phyloP scores from a whole-genome alignment of 805 yeast species.

The Spathaspora sp. region DNA sequence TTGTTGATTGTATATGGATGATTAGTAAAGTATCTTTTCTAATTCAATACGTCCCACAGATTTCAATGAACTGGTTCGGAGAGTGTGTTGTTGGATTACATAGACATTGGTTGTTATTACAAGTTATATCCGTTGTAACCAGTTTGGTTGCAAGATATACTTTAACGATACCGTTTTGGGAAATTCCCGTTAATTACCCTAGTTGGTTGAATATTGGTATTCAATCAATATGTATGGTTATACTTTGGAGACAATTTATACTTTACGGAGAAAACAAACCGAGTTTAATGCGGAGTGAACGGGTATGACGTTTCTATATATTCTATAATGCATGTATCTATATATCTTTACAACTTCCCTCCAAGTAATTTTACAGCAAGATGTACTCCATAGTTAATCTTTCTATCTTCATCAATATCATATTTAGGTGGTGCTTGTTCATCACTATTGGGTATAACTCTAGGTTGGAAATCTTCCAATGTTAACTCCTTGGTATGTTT shows the following conservation, averaged over 20 bases:
- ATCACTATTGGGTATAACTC: constrained; percentile 10
- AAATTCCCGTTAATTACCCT: constrained; percentile 18
- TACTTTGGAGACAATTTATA: background rate
- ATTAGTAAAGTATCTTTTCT: constrained; percentile 18
- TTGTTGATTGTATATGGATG: constrained; percentile 40
- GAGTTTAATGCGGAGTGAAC: background rate
- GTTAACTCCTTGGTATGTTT: constrained; percentile 49
- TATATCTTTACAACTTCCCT: constrained; percentile 36
- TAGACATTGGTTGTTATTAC: constrained; percentile 6
- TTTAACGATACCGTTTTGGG: background rate
- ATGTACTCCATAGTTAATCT: constrained; percentile 59
- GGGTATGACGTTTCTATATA: no score
- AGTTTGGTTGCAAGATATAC: background rate
- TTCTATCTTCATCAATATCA: constrained; percentile 53
- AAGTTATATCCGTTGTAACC: background rate
- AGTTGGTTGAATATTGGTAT: constrained; percentile 9
- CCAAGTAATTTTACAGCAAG: constrained; percentile 64
- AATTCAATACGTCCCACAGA: constrained; percentile 37
- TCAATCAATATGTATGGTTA: background rate
- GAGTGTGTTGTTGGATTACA: constrained; percentile 18
- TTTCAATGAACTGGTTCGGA: constrained; percentile 37
- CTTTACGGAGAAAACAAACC: background rate
- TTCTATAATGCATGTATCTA: background rate
- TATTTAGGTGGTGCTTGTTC: constrained; percentile 9
- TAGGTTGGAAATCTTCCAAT: constrained; percentile 55